Percentiles rank a stretch among this genome's conserved stretches.
These are phyloP conservation scores for Apiotrichum akiyoshidainum DNA, from an alignment of 1,284 basidiomycete species.

Conservation along the genomic window DNA sequence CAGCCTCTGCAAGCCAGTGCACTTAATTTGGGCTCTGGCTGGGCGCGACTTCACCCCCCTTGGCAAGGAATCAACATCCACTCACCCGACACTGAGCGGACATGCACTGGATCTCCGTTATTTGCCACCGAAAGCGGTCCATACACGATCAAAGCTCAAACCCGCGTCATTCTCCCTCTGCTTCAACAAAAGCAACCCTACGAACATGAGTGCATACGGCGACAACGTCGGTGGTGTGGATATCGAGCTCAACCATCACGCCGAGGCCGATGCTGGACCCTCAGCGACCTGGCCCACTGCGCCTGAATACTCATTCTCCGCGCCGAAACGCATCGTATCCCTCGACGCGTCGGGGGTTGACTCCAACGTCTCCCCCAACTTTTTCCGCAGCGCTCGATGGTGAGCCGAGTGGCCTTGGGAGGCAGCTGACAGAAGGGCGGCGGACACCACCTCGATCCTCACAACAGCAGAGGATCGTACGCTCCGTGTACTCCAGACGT, in stretches of 20 bases:
- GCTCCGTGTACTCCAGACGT: slow-evolving; percentile 37
- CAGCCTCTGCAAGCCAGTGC: too few relatives aligned
- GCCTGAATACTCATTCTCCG: slow-evolving; percentile 25
- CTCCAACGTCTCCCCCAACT: slow-evolving; percentile 22
- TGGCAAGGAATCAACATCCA: too few relatives aligned
- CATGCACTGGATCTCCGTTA: too few relatives aligned
- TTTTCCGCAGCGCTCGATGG: slow-evolving; percentile 44
- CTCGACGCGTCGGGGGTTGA: slow-evolving; percentile 7
- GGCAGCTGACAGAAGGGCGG: slow-evolving; percentile 32
- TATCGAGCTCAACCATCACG: too few relatives aligned
- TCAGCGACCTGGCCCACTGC: slow-evolving; percentile 25
- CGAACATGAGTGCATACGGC: too few relatives aligned
- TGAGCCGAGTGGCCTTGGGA: slow-evolving; percentile 14
- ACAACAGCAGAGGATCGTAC: slow-evolving; percentile 44
- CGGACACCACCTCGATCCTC: slow-evolving; percentile 41
- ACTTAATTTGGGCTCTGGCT: too few relatives aligned
- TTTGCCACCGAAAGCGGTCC: too few relatives aligned
- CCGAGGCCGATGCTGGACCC: not conserved
- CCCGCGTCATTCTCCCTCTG: not conserved
- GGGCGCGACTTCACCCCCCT: too few relatives aligned
- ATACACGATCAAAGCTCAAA: not conserved
- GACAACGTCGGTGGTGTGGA: too few relatives aligned
- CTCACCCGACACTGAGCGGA: too few relatives aligned
- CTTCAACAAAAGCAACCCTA: too few relatives aligned
- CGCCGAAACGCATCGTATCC: not conserved